Percentiles rank a stretch among this genome's conserved stretches.
phyloP scores from a whole-genome alignment of 805 yeast species.

The Teunomyces funiuensis region DNA sequence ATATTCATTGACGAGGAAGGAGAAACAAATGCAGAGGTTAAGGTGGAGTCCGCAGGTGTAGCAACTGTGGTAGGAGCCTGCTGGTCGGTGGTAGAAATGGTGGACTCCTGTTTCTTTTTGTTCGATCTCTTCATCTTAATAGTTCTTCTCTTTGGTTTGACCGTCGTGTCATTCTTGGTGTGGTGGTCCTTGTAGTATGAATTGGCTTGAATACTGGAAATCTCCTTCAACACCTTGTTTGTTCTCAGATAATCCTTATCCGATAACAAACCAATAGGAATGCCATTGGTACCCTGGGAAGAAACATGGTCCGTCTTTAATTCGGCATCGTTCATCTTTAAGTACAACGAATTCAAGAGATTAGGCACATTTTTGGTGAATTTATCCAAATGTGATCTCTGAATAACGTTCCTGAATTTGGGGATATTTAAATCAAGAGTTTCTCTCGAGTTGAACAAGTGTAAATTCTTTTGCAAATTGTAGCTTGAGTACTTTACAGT shows the following conservation, averaged over 20 bases:
- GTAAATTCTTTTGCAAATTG: constrained; percentile 32
- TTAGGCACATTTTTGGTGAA: constrained; percentile 41
- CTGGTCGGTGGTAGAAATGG: not conserved
- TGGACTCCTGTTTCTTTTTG: constrained; percentile 7
- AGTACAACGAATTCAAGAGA: constrained; percentile 35
- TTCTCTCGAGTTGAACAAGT: constrained; percentile 69
- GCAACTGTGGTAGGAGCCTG: not conserved
- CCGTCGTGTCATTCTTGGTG: constrained; percentile 16
- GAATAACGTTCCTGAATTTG: constrained; percentile 54
- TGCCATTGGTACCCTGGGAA: constrained; percentile 28
- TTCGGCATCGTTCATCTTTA: constrained; percentile 29
- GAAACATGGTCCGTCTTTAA: constrained; percentile 4
- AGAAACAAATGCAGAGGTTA: not conserved
- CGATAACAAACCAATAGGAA: constrained; percentile 39
- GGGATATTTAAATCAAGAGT: constrained; percentile 74
- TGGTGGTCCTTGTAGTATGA: constrained; percentile 35
- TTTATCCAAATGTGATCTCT: constrained; percentile 51
- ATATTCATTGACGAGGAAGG: constrained; percentile 1
- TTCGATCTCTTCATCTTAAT: constrained; percentile 27
- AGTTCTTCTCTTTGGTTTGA: constrained; percentile 44
- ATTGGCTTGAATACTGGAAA: constrained; percentile 47
- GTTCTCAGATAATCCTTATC: constrained; percentile 28
- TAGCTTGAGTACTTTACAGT: constrained; percentile 55
- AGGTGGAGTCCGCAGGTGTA: constrained; percentile 6
- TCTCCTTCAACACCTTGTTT: constrained; percentile 37